These are phyloP conservation scores for Bromus sterilis DNA, from an alignment of 176 grass and related monocot genomes.

Conservation along the genomic window DNA sequence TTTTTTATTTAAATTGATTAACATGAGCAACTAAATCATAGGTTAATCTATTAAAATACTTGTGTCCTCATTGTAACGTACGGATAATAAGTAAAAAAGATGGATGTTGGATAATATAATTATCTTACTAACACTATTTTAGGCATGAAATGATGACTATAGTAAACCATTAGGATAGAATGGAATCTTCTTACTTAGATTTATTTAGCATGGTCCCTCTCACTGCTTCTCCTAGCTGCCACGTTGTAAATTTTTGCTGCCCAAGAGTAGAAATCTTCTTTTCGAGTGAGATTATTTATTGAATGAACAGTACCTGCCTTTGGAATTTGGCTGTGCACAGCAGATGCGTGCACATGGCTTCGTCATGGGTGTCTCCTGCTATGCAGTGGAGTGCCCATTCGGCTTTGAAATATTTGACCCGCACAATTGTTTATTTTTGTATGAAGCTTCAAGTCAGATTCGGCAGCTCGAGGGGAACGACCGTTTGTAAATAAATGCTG, in stretches of 20 bases:
- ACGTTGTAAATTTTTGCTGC: neutral
- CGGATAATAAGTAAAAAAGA: too few relatives aligned
- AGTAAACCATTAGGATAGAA: too few relatives aligned
- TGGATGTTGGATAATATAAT: too few relatives aligned
- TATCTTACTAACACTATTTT: too few relatives aligned
- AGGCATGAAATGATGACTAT: too few relatives aligned
- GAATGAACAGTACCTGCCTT: neutral
- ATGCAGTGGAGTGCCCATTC: neutral
- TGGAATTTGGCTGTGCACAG: constrained; percentile 10
- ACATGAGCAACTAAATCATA: too few relatives aligned
- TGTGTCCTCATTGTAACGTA: too few relatives aligned
- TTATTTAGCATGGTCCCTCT: neutral
- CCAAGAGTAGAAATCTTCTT: neutral
- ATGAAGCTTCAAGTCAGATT: neutral
- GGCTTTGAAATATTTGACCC: neutral
- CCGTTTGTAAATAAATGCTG: neutral
- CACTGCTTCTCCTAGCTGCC: neutral
- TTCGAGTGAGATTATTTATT: neutral
- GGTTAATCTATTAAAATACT: too few relatives aligned
- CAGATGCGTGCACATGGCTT: constrained; percentile 25
- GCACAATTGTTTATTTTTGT: neutral
- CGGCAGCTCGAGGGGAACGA: neutral
- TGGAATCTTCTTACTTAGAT: too few relatives aligned
- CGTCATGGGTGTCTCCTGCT: neutral
- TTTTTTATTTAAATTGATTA: too few relatives aligned